Evolutionary conservation across 192 early-diverging fungal species (phyloP), one percentile per base, ranked within the genome.

Genomic region (Coemansia sp.): DNA sequence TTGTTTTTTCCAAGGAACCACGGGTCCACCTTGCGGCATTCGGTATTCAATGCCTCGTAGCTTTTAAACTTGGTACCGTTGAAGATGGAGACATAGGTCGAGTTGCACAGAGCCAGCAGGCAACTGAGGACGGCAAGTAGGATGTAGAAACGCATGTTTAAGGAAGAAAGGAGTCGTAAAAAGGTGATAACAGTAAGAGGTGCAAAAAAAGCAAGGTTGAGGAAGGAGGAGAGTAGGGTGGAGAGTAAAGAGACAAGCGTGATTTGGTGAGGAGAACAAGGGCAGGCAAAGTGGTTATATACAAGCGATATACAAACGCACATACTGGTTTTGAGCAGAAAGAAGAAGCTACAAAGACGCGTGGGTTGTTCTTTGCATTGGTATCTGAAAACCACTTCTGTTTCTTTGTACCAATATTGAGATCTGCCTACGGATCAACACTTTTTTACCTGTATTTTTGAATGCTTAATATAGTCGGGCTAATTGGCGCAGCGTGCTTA

Each of bases 101-200:
- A n/a, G 20, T 15, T 63, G 40, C 61, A 63, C 40, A 63, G 61
- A 10, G 61, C 61, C 6, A 63, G 61, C 36, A 63, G 61, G 61
- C 61, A 63, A 40, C 61, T 63, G 22, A 63, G 18, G 22, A 41
- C 40, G 36, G 61, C 38, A 11, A 63, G 29, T 15, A 60, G 31
- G 31, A 36, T 16, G 18, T 60, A 60, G 31, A 34, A 60, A 15
- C 57, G 57, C 57, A 60, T 60, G 29, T n/a, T 60, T 29, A 31
- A 13, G 54, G 33, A 29, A 27, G 52, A 27, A 24, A 31, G 27
- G 54, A 57, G 36, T 38, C 36, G 36, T 38, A 38, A 38, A 27
- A 54, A 9, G 36, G 36, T 0, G 36, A 38, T 38, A 38, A 38
- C 36, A 38, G 36, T 38, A 38, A 38, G 36, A 38, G 36, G 36